These are phyloP conservation scores for Pseudonitzschia pungens DNA, from an alignment of 108 stramenopile genomes.

Conservation along the genomic window DNA sequence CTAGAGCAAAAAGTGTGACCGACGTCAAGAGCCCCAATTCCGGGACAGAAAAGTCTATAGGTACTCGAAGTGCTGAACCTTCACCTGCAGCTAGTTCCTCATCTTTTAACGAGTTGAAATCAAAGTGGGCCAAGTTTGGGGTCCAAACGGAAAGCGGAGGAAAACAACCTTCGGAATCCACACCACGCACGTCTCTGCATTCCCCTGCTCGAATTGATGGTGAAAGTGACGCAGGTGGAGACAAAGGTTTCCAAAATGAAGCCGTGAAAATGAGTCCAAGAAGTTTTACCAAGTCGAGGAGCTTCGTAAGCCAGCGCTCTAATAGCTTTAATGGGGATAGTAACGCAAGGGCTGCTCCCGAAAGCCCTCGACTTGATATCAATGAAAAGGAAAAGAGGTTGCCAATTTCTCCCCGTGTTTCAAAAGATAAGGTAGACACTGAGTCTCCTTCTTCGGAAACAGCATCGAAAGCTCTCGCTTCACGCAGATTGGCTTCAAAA, in stretches of 20 bases:
- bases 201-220: background rate
- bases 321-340: too few species aligned
- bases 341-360: background rate
- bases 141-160: background rate
- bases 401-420: background rate
- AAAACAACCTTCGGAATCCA: background rate
- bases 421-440: background rate
- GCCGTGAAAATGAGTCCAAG: too few species aligned
- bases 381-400: background rate
- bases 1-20: background rate
- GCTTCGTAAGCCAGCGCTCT: too few species aligned
- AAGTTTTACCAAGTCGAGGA: too few species aligned
- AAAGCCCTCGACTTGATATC: background rate
- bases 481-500: slow-evolving; percentile 8
- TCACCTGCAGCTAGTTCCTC: background rate
- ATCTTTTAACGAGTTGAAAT: slow-evolving; percentile 31
- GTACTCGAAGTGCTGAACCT: background rate
- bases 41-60: background rate
- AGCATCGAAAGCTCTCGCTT: background rate
- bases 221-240: too few species aligned
- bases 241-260: too few species aligned
- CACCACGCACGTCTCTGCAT: background rate
- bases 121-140: slow-evolving; percentile 33
- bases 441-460: background rate
- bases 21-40: background rate